These are phyloP conservation scores for Colletotrichum sp. DNA, from an alignment of 2,329 filamentous ascomycete species.

Conservation along the genomic window DNA sequence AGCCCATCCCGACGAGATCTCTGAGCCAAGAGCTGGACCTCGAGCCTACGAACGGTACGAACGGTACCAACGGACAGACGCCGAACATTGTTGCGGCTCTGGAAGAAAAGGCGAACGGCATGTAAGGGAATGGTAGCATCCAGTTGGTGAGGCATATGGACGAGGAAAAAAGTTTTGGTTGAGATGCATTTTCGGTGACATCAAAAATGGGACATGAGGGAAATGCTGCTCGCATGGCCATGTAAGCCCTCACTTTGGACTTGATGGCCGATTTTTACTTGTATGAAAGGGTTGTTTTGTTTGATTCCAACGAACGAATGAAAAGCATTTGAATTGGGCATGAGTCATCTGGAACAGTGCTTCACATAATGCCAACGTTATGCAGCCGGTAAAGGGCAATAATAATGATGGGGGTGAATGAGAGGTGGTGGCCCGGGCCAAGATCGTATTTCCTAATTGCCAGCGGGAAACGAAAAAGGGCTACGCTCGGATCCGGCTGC, in stretches of 20 bases:
- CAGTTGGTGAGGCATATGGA: background rate
- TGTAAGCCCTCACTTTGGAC: background rate
- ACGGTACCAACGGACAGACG: conserved; percentile 28
- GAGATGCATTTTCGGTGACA: background rate
- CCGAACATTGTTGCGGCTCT: conserved; percentile 37
- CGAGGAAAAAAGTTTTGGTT: background rate
- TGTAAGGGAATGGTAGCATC: conserved; percentile 21
- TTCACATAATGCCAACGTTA: background rate
- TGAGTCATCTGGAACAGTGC: background rate
- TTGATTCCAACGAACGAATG: background rate
- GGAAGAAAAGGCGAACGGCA: conserved; percentile 44
- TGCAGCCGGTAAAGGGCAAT: background rate
- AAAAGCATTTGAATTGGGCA: background rate
- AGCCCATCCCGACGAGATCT: conserved; percentile 36
- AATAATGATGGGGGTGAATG: background rate
- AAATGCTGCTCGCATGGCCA: background rate
- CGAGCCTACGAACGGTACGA: conserved; percentile 29
- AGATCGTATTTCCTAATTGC: background rate
- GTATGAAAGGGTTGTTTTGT: background rate
- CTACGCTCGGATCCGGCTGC: background rate
- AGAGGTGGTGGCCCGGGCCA: background rate
- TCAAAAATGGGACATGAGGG: background rate
- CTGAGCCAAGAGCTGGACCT: conserved; percentile 34
- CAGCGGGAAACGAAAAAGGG: background rate
- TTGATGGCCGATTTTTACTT: background rate